Evolutionary conservation across 345 rosid genomes (phyloP).

Genomic region (Eucalyptus tenuipes): DNA sequence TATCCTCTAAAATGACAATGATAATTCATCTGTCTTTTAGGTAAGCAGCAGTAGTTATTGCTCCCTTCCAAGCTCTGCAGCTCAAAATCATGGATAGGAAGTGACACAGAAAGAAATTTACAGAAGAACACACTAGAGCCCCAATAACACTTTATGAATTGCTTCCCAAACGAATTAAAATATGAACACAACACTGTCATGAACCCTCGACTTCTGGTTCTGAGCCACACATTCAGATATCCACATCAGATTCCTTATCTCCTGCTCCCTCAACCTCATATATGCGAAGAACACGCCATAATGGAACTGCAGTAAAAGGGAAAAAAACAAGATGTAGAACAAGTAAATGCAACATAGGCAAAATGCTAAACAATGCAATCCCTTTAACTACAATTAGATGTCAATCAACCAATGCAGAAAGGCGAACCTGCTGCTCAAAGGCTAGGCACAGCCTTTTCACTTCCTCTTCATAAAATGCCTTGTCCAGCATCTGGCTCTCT

Average conservation of each 20-base stretch:
- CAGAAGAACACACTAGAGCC: not conserved
- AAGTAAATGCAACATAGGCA: not conserved
- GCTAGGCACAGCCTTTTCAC: constrained; percentile 96
- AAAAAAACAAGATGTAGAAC: not conserved
- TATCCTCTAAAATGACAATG: not conserved
- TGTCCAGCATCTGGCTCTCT: constrained; percentile 97
- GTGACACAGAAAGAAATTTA: not conserved
- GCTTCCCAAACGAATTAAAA: constrained; percentile 21
- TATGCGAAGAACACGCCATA: constrained; percentile 89
- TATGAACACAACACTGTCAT: constrained; percentile 94
- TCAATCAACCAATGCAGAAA: not conserved
- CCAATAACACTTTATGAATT: not conserved
- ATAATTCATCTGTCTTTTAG: not conserved
- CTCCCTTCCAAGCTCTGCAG: not conserved
- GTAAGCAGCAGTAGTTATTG: not conserved
- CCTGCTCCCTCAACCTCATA: constrained; percentile 97
- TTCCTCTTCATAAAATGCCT: constrained; percentile 97
- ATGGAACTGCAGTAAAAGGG: constrained; percentile 61
- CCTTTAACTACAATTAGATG: not conserved
- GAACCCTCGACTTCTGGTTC: constrained; percentile 97
- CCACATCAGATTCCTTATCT: constrained; percentile 99
- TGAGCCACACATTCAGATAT: constrained; percentile 97
- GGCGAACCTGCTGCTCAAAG: constrained; percentile 89
- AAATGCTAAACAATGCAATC: not conserved
- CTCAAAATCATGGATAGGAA: not conserved